Conservation (phyloP, 2,329 filamentous ascomycete genomes). For the Xylaria sp. region DNA sequence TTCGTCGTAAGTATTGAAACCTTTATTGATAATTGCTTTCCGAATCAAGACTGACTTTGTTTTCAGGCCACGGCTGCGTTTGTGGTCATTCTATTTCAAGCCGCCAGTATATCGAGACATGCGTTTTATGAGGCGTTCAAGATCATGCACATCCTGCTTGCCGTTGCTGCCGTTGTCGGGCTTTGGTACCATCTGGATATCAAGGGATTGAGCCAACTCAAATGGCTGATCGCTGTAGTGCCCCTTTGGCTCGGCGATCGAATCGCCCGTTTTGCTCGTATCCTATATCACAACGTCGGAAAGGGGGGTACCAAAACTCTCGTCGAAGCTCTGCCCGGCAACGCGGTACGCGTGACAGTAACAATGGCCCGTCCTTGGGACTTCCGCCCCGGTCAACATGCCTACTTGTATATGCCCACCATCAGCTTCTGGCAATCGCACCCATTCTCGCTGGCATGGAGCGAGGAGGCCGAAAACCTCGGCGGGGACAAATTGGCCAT, state of each 20-base stretch:
- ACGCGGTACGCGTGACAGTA: slow-evolving; percentile 78
- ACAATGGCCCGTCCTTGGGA: slow-evolving; percentile 81
- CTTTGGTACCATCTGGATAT: slow-evolving; percentile 75
- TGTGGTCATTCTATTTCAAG: slow-evolving; percentile 72
- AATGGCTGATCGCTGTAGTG: slow-evolving; percentile 70
- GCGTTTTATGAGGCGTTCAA: slow-evolving; percentile 85
- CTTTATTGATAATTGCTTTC: slow-evolving; percentile 1
- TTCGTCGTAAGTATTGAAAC: slow-evolving; percentile 66
- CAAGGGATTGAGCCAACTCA: slow-evolving; percentile 64
- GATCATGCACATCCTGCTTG: slow-evolving; percentile 74
- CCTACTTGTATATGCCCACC: slow-evolving; percentile 80
- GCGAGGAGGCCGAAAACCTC: slow-evolving; percentile 69
- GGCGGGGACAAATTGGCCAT: slow-evolving; percentile 67
- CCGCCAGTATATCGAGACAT: slow-evolving; percentile 76
- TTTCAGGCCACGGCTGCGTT: slow-evolving; percentile 68
- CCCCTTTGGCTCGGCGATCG: slow-evolving; percentile 77
- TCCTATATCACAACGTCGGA: slow-evolving; percentile 75
- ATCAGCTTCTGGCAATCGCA: slow-evolving; percentile 80
- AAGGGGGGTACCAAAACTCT: slow-evolving; percentile 74
- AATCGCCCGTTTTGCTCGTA: slow-evolving; percentile 64
- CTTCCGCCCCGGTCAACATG: slow-evolving; percentile 80
- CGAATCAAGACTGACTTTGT: slow-evolving; percentile 26
- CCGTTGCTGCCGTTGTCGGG: slow-evolving; percentile 68
- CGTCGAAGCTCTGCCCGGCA: slow-evolving; percentile 79
- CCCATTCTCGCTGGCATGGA: slow-evolving; percentile 84